A percentile compares a stretch with the other conserved stretches of the same genome.
phyloP scores from a whole-genome alignment of 1,284 basidiomycete species.

The Ustilago xerochloae region DNA sequence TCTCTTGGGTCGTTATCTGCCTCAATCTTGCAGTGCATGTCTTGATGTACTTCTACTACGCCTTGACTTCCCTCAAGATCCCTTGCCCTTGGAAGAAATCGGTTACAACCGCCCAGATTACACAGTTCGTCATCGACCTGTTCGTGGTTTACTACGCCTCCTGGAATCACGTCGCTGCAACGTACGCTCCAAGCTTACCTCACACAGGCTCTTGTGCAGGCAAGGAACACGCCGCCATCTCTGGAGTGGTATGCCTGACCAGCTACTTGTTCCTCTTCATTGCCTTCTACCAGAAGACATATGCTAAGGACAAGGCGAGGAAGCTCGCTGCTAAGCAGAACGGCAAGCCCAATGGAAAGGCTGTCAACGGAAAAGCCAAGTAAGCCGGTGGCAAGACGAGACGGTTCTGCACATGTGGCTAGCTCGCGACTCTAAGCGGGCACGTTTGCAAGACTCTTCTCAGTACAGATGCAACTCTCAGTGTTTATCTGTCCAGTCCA shows the following conservation, averaged over 20 bases:
- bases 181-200: constrained; percentile 75
- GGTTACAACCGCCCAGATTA: constrained; percentile 93
- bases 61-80: constrained; percentile 59
- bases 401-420: background rate
- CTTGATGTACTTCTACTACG: constrained; percentile 79
- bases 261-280: constrained; percentile 74
- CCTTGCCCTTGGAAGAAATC: constrained; percentile 85
- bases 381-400: constrained; percentile 1
- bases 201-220: constrained; percentile 85
- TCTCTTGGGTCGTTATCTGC: constrained; percentile 92
- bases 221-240: constrained; percentile 84
- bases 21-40: constrained; percentile 96
- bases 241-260: constrained; percentile 87
- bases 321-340: constrained; percentile 23
- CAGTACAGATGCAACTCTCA: too few species aligned
- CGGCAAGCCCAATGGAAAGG: constrained; percentile 15
- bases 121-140: constrained; percentile 55
- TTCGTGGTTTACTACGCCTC: constrained; percentile 52
- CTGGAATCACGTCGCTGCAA: constrained; percentile 43
- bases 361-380: constrained; percentile 15
- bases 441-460: too few species aligned
- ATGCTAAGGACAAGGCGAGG: constrained; percentile 50
- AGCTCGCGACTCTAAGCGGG: too few species aligned
- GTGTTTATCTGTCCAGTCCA: too few species aligned
- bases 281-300: constrained; percentile 68